Evolutionary conservation across 306 rosid species (phyloP).

Genomic region (Quercus suber): DNA sequence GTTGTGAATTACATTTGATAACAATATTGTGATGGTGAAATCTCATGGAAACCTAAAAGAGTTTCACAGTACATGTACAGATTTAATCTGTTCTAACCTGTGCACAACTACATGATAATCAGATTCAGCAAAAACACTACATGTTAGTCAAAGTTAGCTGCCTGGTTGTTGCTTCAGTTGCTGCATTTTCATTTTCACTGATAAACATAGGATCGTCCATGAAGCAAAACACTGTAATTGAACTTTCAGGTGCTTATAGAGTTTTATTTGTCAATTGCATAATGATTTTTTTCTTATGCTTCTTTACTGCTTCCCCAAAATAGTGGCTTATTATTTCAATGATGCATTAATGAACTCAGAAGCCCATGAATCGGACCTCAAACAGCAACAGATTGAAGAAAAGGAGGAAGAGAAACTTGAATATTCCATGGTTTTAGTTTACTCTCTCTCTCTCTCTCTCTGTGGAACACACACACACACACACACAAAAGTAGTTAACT

Average conservation of each 20-base stretch:
- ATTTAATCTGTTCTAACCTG: slow-evolving; percentile 1
- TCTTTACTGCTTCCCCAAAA: neutral
- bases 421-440: neutral
- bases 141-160: slow-evolving; percentile 50
- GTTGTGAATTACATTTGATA: slow-evolving; percentile 1
- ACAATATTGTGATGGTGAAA: slow-evolving; percentile 29
- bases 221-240: slow-evolving; percentile 1
- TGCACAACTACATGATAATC: slow-evolving; percentile 32
- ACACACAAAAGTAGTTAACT: neutral
- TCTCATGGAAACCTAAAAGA: neutral
- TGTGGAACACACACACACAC: neutral
- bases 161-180: slow-evolving; percentile 38
- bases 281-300: neutral
- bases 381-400: slow-evolving; percentile 13
- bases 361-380: slow-evolving; percentile 19
- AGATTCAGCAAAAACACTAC: slow-evolving; percentile 31
- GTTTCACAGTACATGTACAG: slow-evolving; percentile 10
- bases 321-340: slow-evolving; percentile 9
- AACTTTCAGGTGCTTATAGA: slow-evolving; percentile 24
- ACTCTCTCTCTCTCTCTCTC: neutral
- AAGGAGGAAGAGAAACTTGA: slow-evolving; percentile 15
- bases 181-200: slow-evolving; percentile 30
- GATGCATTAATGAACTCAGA: slow-evolving; percentile 20
- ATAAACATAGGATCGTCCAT: slow-evolving; percentile 11
- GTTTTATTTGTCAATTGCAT: neutral